Percentiles rank a stretch among this genome's conserved stretches.
These are phyloP conservation scores for Diaporthe humulicola DNA, from an alignment of 2,329 filamentous ascomycete species.

Conservation along the genomic window DNA sequence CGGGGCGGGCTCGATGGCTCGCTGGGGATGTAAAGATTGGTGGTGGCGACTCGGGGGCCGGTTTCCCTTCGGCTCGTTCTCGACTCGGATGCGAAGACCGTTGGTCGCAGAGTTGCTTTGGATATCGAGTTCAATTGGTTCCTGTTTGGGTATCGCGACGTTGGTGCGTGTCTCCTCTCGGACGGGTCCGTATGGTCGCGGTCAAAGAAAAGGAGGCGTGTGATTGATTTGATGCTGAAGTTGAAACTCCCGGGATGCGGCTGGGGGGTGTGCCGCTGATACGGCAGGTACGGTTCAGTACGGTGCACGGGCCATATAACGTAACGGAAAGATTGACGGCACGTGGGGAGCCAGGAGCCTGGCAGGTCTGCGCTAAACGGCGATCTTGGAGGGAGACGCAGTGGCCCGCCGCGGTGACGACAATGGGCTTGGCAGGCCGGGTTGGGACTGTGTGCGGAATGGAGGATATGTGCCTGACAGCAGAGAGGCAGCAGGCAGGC, in stretches of 20 bases:
- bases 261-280: neutral
- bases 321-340: neutral
- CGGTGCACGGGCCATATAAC: neutral
- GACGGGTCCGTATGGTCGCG: neutral
- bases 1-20: neutral
- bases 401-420: conserved; percentile 6
- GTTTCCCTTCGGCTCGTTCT: neutral
- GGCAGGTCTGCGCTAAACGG: neutral
- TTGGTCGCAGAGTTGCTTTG: neutral
- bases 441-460: neutral
- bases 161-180: neutral
- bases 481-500: neutral
- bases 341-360: conserved; percentile 1
- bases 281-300: neutral
- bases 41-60: too few species aligned
- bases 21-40: neutral
- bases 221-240: conserved; percentile 5
- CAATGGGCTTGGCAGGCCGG: neutral
- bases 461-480: neutral
- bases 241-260: conserved; percentile 29
- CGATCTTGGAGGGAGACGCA: neutral
- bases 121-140: neutral
- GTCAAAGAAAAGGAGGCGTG: conserved; percentile 18
- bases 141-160: neutral
- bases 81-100: neutral